Base-by-base conservation (phyloP, 2,329 filamentous ascomycete species). In the Aspergillus hortae region DNA sequence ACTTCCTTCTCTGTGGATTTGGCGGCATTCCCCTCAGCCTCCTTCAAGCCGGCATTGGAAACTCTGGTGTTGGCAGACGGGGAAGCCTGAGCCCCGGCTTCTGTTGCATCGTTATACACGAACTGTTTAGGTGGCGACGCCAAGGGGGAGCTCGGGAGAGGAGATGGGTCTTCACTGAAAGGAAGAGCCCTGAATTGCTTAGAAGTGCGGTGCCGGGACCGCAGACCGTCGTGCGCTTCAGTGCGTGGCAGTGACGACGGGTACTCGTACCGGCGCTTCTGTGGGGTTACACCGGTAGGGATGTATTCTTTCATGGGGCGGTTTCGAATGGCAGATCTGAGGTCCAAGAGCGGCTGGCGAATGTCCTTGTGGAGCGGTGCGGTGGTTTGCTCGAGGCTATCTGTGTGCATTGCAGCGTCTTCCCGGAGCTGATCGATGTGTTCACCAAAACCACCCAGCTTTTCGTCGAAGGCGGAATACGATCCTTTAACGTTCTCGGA, bases 261-360 rank as follows among this genome's bases (percentile, higher is more conserved):
- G 64, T 90, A 96, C n/a, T 83, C 79, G 71, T 97, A 99, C 48
- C 84, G 79, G 27, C 80, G 76, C 73, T 92, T 94, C 65, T 88
- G 84, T 0, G 94, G 94, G 1, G 94, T 97, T 44, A 87, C 80
- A 47, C 94, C 92, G 0, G 94, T 97, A 0, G 89, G 83, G 35
- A 83, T 77, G 69, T 97, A 97, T 67, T 96, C 91, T 48, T 85
- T 80, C 48, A 97, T 78, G 4, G 77, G 71, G 1, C 86, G 84
- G 44, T 72, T 74, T 14, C 80, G 74, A 44, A 96, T 83, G n/a
- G 84, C 80, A 15, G 84, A 78, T 6, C 90, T 84, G 23, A 99
- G 82, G 44, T 85, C 80, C 23, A 78, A 74, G 5, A 97, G 82
- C 6, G 90, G 88, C 59, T 84, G 80, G 56, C 86, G 84, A 10